phyloP scores from a whole-genome alignment of 1,284 basidiomycete genomes.

The Xerocomus nothofagi region DNA sequence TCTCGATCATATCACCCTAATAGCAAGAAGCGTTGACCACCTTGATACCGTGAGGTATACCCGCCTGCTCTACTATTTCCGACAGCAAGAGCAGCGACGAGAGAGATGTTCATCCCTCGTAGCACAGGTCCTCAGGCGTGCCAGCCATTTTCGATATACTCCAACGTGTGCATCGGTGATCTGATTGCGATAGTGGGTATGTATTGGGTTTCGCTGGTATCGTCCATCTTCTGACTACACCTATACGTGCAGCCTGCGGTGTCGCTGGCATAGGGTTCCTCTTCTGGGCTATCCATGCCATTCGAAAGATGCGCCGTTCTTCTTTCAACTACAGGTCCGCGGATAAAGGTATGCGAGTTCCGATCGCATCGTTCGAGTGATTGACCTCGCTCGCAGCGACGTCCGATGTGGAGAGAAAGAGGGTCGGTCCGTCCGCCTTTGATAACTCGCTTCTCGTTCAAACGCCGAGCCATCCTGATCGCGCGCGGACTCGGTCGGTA shows the following conservation, averaged over 20 bases:
- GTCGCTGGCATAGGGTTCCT: slow-evolving; percentile 24
- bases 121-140: slow-evolving; percentile 3
- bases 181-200: slow-evolving; percentile 24
- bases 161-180: slow-evolving; percentile 24
- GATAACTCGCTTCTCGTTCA: slow-evolving; percentile 7
- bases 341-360: neutral
- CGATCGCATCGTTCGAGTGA: neutral
- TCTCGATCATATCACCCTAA: neutral
- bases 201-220: neutral
- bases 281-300: slow-evolving; percentile 20
- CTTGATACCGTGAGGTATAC: neutral
- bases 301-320: slow-evolving; percentile 22
- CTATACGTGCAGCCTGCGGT: slow-evolving; percentile 11
- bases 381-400: slow-evolving; percentile 8
- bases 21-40: neutral
- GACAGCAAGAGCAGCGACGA: neutral
- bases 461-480: slow-evolving; percentile 2
- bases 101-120: slow-evolving; percentile 11
- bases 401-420: neutral
- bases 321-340: slow-evolving; percentile 10
- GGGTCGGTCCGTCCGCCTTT: neutral
- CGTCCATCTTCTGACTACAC: neutral
- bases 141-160: slow-evolving; percentile 11
- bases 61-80: neutral
- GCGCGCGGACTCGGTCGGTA: slow-evolving; percentile 9